A percentile compares a stretch with the other conserved stretches of the same genome.
Conservation (phyloP, 257 asterid species). For the Nicotiana tabacum region DNA sequence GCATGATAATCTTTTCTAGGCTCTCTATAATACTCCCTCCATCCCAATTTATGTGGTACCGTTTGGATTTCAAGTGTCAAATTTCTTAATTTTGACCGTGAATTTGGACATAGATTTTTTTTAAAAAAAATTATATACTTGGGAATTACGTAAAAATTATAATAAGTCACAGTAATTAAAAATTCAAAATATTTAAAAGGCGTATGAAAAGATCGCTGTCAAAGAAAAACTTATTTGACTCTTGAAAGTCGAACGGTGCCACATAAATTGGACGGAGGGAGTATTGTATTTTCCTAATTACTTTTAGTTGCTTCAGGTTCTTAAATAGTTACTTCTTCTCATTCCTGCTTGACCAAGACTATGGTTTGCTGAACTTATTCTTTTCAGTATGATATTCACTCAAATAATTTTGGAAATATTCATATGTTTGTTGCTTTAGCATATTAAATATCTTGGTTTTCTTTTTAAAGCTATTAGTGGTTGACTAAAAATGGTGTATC, state of each 20-base stretch:
- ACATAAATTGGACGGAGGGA: no score
- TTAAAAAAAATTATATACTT: no score
- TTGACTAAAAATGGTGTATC: not conserved
- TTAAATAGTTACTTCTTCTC: not conserved
- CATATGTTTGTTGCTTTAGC: not conserved
- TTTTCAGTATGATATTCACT: not conserved
- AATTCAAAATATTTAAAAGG: no score
- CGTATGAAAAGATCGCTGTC: no score
- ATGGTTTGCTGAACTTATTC: not conserved
- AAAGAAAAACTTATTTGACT: no score
- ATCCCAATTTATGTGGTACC: no score
- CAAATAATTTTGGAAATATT: not conserved
- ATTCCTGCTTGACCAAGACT: not conserved
- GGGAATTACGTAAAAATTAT: no score
- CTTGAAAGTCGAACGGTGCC: no score
- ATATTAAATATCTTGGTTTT: not conserved
- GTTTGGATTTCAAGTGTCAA: no score
- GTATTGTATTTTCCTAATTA: not conserved
- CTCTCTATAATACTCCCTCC: not conserved
- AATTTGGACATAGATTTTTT: no score
- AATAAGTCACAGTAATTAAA: no score
- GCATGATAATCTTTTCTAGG: not conserved
- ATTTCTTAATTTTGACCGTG: no score
- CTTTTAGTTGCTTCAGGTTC: not conserved
- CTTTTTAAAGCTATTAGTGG: not conserved